Evolutionary conservation across 352 stramenopile genomes (phyloP), one percentile per base, ranked within the genome.

Genomic region (Phytophthora niederhauseri): DNA sequence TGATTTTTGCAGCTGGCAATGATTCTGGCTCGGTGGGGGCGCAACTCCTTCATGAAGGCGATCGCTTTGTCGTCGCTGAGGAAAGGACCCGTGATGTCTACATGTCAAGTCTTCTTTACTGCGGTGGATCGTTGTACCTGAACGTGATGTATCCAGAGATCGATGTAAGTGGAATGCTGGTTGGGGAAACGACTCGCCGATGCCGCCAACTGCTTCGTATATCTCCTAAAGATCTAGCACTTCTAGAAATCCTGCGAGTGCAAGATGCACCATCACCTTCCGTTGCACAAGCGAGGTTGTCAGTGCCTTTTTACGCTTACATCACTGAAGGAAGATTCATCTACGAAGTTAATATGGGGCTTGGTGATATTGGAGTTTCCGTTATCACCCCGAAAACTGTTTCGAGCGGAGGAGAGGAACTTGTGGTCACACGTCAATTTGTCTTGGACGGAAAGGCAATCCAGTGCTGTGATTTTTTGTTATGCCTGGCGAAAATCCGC

Each of bases 301-400:
- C 38, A 9, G 14, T 64, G 4, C 63, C 63, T 19, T 28, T 85
- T 1, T 75, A 80, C 50, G 55, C 58, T 0, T 90, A 89, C 53
- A 46, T 73, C 20, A 79, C 84, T 9, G 84, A 92, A 76, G 84
- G 84, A n/a, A 60, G 58, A 56, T 48, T 65, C 0, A 72, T 92
- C 12, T 92, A 87, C 59, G 81, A 92, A 26, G 70, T 92, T 43
- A 60, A 79, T 26, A 64, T 86, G 56, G 65, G 64, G 24, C 65
- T 70, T 0, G 68, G 77, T 46, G 24, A 57, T 6, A 82, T 89
- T 64, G 26, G 50, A 30, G 73, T 92, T 1, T 75, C 66, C 12
- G 70, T 87, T 20, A 87, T 91, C 51, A 59, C 50, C 19, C 51
- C 68, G 19, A 72, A 68, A 7, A 7, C 53, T 20, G 28, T 43